phyloP scores from a whole-genome alignment of 345 rosid species.

The Eucalyptus regnans region DNA sequence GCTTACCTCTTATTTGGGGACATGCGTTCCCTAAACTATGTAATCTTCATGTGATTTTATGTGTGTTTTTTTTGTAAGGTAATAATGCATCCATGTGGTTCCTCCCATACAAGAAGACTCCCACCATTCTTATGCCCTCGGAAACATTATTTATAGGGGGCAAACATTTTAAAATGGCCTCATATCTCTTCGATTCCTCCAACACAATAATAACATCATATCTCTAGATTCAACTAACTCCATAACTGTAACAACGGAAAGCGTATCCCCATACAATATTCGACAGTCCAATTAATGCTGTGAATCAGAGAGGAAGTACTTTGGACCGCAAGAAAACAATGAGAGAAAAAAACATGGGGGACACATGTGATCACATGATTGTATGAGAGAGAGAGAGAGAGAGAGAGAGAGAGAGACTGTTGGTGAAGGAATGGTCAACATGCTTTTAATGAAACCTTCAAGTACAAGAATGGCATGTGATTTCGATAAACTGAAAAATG shows the following conservation, averaged over 20 bases:
- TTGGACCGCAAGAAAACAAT: background rate
- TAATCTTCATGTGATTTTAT: background rate
- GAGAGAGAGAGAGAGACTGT: background rate
- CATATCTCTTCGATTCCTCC: background rate
- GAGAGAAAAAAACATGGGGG: background rate
- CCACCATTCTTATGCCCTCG: background rate
- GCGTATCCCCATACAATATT: background rate
- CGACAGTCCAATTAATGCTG: constrained; percentile 22
- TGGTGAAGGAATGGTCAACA: constrained; percentile 8
- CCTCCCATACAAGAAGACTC: background rate
- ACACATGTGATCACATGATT: constrained; percentile 44
- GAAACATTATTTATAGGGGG: background rate
- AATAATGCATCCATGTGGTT: background rate
- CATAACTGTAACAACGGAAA: constrained; percentile 66
- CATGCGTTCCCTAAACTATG: background rate
- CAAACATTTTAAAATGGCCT: background rate
- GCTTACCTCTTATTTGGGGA: background rate
- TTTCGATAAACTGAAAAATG: background rate
- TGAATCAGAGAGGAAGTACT: constrained; percentile 13
- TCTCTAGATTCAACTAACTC: constrained; percentile 27
- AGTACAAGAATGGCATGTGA: background rate
- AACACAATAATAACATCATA: background rate
- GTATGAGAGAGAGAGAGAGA: constrained; percentile 23
- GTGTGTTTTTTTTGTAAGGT: background rate
- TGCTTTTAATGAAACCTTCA: background rate